Evolutionary conservation across 2,329 filamentous ascomycete genomes (phyloP), one percentile per base, ranked within the genome.

Genomic region (Talaromyces amestolkiae): DNA sequence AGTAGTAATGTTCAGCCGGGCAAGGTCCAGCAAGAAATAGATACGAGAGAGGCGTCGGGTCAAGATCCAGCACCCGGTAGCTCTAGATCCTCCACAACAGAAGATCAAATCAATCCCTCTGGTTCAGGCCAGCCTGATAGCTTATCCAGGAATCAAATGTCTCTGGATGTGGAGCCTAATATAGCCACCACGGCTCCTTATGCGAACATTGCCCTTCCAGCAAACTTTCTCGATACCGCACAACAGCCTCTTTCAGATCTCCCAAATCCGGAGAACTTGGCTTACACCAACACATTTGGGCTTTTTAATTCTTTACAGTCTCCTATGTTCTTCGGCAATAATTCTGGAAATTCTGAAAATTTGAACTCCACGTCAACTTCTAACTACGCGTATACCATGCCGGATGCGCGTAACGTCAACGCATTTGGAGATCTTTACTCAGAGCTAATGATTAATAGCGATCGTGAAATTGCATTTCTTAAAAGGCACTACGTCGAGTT

Each of bases 401-500:
- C 58, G 27, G 37, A 33, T 19, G 24, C 33, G 43, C 41, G 58
- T 17, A 37, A 61, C 13, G 33, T 31, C 31, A 61, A 37, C 24
- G 22, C 43, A 47, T 73, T 77, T 15, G 73, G 75, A 24, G 73
- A 76, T 41, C 73, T 77, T 7, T 75, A 77, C 54, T 77, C 75
- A 0, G 75, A 78, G 37, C 69, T 77, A 17, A 74, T 74, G 72
- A 78, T 72, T 1, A 76, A 72, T n/a, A 75, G 74, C 15, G 75
- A 76, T 53, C 75, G 77, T 59, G 78, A 80, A 63, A 68, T 76
- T 37, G 75, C 76, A 1, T 79, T 79, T 63, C 71, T 80, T 39
- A 72, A 70, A 8, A 72, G 78, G 43, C 73, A 79, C 68, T 80
- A 73, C 61, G 73, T 74, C 2, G 76, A 79, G 22, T 63, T 69